Evolutionary conservation across 1,284 basidiomycete genomes (phyloP).

Genomic region (Cutaneotrichosporon sp.): DNA sequence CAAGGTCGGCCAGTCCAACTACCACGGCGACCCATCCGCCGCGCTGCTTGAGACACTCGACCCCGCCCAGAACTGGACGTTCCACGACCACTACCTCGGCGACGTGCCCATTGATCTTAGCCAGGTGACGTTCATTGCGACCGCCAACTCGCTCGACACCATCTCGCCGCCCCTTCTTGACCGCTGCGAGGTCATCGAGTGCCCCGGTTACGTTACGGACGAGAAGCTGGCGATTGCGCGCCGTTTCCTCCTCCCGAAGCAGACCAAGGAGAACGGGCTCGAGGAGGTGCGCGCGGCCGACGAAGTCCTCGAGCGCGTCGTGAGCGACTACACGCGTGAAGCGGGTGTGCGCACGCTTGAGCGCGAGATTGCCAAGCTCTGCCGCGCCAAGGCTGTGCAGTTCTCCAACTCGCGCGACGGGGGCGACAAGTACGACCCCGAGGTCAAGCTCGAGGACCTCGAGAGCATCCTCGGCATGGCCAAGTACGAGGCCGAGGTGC

Average conservation of each 20-base stretch:
- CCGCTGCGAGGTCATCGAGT: constrained; percentile 94
- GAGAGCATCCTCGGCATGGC: constrained; percentile 81
- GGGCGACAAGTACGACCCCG: constrained; percentile 60
- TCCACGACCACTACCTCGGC: constrained; percentile 83
- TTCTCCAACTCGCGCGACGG: constrained; percentile 60
- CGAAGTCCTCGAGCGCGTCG: constrained; percentile 76
- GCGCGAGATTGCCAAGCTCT: constrained; percentile 79
- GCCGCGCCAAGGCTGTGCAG: constrained; percentile 83
- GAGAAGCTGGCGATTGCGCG: constrained; percentile 91
- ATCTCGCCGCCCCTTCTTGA: constrained; percentile 94
- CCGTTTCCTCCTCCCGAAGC: constrained; percentile 88
- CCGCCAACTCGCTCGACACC: constrained; percentile 85
- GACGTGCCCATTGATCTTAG: constrained; percentile 95
- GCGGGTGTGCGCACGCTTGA: constrained; percentile 92
- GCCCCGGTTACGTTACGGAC: constrained; percentile 91
- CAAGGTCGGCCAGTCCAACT: constrained; percentile 60
- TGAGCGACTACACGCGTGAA: constrained; percentile 94
- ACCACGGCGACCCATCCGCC: constrained; percentile 82
- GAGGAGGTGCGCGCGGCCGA: constrained; percentile 69
- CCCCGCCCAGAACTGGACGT: constrained; percentile 93
- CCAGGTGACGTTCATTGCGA: constrained; percentile 86
- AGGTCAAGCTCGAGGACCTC: constrained; percentile 71
- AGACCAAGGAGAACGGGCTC: constrained; percentile 87
- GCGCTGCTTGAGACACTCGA: constrained; percentile 96
- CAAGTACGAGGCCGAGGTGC: constrained; percentile 72